Evolutionary conservation across 1,139 yeast genomes (phyloP).

Genomic region (Blastobotrys malaysiensis): DNA sequence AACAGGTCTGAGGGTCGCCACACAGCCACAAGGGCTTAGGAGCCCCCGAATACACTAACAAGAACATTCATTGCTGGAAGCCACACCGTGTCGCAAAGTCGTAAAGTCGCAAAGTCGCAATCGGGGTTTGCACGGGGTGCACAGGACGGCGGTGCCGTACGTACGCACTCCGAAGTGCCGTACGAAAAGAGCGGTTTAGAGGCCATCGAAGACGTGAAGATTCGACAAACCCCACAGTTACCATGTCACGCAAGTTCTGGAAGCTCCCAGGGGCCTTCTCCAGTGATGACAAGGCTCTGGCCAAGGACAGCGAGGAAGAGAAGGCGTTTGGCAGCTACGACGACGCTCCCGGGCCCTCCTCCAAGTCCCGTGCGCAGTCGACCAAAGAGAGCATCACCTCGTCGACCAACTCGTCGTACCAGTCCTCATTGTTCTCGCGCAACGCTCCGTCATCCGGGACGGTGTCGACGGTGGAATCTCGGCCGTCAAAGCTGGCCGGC

Average conservation of each 20-base stretch:
- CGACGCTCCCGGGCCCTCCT: background rate
- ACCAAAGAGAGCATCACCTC: constrained; percentile 12
- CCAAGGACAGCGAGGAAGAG: constrained; percentile 2
- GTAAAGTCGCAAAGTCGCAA: no score
- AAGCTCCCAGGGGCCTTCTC: background rate
- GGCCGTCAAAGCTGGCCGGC: constrained; percentile 6
- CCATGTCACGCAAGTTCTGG: background rate
- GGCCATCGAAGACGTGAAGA: background rate
- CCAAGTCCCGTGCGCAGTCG: background rate
- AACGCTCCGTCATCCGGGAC: constrained; percentile 20
- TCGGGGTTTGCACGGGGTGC: background rate
- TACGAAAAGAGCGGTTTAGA: background rate
- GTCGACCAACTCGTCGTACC: constrained; percentile 14
- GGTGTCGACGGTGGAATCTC: constrained; percentile 11
- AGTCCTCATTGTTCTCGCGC: constrained; percentile 24
- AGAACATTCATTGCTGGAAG: no score
- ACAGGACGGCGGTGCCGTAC: background rate
- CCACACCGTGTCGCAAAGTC: no score
- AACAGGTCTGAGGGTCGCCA: no score
- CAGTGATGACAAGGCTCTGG: background rate
- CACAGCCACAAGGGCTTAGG: no score
- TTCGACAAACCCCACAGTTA: background rate
- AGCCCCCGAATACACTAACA: no score
- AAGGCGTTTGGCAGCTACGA: constrained; percentile 7
- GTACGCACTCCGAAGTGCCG: background rate